These are phyloP conservation scores for Boletus subparvulus DNA, from an alignment of 768 basidiomycete species.

Conservation along the genomic window DNA sequence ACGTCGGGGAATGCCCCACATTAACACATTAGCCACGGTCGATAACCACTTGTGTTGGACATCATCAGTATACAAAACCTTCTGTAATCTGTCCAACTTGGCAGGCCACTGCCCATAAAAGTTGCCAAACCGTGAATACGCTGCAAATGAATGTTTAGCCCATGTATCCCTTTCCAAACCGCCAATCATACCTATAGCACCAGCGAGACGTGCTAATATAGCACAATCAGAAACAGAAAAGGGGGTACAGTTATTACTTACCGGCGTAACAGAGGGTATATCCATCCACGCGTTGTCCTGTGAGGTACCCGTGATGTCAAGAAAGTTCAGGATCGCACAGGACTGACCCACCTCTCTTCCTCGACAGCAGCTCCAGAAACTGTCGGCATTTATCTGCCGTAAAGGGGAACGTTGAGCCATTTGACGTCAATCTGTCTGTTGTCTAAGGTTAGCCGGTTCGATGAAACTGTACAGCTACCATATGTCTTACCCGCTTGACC, in stretches of 20 bases:
- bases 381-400: constrained; percentile 44
- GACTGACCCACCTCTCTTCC: constrained; percentile 40
- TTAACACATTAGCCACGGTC: constrained; percentile 36
- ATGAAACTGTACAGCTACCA: neutral
- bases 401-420: constrained; percentile 60
- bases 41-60: constrained; percentile 38
- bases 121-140: constrained; percentile 49
- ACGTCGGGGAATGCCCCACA: constrained; percentile 47
- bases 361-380: constrained; percentile 49
- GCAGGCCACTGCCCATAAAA: constrained; percentile 56
- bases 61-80: constrained; percentile 42
- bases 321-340: neutral
- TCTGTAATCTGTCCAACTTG: constrained; percentile 53
- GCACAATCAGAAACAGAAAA: constrained; percentile 1
- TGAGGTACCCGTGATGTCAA: constrained; percentile 2
- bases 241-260: constrained; percentile 18
- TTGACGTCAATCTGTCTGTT: constrained; percentile 60
- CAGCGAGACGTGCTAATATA: constrained; percentile 47
- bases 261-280: constrained; percentile 45
- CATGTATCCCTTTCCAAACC: neutral
- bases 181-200: constrained; percentile 42
- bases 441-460: constrained; percentile 4
- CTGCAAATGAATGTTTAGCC: constrained; percentile 30
- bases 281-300: constrained; percentile 41
- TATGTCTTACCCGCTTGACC: constrained; percentile 47